Evolutionary conservation across 2,329 filamentous ascomycete species (phyloP).

Genomic region (Diaporthe sp.): DNA sequence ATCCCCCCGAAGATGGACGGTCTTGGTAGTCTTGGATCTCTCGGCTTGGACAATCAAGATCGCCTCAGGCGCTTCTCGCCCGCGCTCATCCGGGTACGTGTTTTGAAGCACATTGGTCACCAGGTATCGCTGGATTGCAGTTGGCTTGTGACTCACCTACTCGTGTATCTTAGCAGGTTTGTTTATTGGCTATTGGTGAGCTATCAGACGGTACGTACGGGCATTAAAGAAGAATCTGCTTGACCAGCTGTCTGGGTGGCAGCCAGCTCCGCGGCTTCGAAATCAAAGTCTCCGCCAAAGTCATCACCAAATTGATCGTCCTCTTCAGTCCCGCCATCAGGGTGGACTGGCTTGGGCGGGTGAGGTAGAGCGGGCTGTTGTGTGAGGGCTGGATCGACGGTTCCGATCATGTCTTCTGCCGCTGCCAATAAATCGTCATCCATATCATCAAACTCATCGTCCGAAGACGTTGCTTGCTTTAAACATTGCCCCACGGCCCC

Average conservation of each 20-base stretch:
- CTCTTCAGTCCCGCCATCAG: slow-evolving; percentile 51
- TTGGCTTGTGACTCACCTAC: slow-evolving; percentile 76
- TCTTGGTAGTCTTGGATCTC: slow-evolving; percentile 73
- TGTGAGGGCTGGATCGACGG: slow-evolving; percentile 50
- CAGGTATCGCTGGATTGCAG: slow-evolving; percentile 88
- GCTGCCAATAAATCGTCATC: slow-evolving; percentile 73
- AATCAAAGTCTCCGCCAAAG: slow-evolving; percentile 80
- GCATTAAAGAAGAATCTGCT: slow-evolving; percentile 51
- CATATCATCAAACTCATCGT: slow-evolving; percentile 76
- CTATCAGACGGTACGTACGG: slow-evolving; percentile 66
- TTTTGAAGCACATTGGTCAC: slow-evolving; percentile 81
- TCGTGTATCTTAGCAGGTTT: slow-evolving; percentile 73
- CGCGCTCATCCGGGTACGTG: slow-evolving; percentile 75
- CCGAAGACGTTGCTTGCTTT: slow-evolving; percentile 43
- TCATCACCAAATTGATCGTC: slow-evolving; percentile 76
- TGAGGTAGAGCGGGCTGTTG: slow-evolving; percentile 38
- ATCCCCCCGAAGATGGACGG: slow-evolving; percentile 83
- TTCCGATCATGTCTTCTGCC: slow-evolving; percentile 58
- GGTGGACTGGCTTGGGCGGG: slow-evolving; percentile 49
- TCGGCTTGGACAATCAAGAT: slow-evolving; percentile 88
- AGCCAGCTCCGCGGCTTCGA: slow-evolving; percentile 80
- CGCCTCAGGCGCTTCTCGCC: slow-evolving; percentile 78
- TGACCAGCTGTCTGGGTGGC: slow-evolving; percentile 75
- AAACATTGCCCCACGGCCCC: background rate
- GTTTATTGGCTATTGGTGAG: slow-evolving; percentile 41